Evolutionary conservation across 441 rosid genomes (phyloP).

Genomic region (Melastoma candidum): DNA sequence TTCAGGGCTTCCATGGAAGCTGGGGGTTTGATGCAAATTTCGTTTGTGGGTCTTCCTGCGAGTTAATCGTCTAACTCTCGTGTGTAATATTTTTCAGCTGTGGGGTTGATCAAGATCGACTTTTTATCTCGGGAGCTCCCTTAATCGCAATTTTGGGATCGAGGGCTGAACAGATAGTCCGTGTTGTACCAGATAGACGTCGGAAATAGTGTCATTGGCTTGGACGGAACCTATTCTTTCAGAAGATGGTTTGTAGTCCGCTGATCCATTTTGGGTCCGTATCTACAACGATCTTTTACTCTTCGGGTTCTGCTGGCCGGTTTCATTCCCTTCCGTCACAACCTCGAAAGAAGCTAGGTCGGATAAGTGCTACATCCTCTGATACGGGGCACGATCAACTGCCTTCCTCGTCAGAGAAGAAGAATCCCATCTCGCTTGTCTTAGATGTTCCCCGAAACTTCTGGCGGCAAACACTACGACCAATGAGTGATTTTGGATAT

Average conservation of each 20-base stretch:
- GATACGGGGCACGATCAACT: constrained; percentile 39
- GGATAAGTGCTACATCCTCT: constrained; percentile 40
- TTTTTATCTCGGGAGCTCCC: too few species aligned
- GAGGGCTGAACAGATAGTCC: too few species aligned
- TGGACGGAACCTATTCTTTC: too few species aligned
- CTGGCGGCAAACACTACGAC: constrained; percentile 75
- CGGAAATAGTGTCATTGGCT: too few species aligned
- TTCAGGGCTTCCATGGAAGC: too few species aligned
- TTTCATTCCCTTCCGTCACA: constrained; percentile 48
- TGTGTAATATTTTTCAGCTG: too few species aligned
- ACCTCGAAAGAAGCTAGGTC: constrained; percentile 24
- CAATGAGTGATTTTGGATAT: constrained; percentile 80
- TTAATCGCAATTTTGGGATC: too few species aligned
- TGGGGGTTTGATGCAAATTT: too few species aligned
- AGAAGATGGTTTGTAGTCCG: constrained; percentile 48
- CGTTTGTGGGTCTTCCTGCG: too few species aligned
- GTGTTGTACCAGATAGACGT: too few species aligned
- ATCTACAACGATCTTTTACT: constrained; percentile 33
- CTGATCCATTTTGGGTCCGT: constrained; percentile 38
- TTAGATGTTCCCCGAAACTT: constrained; percentile 56
- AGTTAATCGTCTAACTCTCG: too few species aligned
- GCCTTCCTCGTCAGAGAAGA: constrained; percentile 40
- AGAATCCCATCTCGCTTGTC: constrained; percentile 48
- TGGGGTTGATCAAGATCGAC: too few species aligned
- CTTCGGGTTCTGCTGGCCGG: constrained; percentile 31